Evolutionary conservation across 441 rosid genomes (phyloP).

Genomic region (Corymbia calophylla): DNA sequence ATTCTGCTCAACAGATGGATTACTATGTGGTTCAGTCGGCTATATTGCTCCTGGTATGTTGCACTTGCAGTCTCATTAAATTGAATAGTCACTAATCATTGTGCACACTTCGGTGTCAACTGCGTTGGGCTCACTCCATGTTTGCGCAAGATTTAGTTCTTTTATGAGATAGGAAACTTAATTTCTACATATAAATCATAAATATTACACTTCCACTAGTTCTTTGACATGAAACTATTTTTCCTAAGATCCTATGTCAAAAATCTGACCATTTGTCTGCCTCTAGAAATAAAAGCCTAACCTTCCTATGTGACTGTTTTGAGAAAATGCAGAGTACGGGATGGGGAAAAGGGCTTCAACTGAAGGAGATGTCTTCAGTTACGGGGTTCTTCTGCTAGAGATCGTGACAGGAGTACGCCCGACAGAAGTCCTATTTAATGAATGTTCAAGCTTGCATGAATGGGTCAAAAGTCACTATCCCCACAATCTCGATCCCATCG

Average conservation of each 20-base stretch:
- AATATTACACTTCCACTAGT: not conserved
- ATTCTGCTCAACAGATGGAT: conserved; percentile 57
- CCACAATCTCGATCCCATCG: conserved; percentile 41
- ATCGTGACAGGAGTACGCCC: conserved; percentile 67
- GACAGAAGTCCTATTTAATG: conserved; percentile 42
- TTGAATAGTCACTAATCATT: not conserved
- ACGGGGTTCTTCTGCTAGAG: conserved; percentile 75
- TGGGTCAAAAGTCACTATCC: conserved; percentile 71
- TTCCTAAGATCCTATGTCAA: not conserved
- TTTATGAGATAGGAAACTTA: not conserved
- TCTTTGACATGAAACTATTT: not conserved
- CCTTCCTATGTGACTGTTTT: not conserved
- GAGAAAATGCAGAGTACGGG: conserved; percentile 55
- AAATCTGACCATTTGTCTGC: not conserved
- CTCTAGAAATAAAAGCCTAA: not conserved
- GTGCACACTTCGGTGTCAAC: not conserved
- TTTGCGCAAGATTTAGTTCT: not conserved
- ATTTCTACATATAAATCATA: not conserved
- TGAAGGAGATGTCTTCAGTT: conserved; percentile 83
- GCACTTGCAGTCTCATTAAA: not conserved
- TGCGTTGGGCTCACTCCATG: not conserved
- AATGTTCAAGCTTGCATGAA: conserved; percentile 67
- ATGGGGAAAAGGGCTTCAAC: conserved; percentile 70
- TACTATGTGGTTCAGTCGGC: conserved; percentile 79
- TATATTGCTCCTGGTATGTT: conserved; percentile 84